phyloP scores from a whole-genome alignment of 257 asterid species.

The Coffea canephora region DNA sequence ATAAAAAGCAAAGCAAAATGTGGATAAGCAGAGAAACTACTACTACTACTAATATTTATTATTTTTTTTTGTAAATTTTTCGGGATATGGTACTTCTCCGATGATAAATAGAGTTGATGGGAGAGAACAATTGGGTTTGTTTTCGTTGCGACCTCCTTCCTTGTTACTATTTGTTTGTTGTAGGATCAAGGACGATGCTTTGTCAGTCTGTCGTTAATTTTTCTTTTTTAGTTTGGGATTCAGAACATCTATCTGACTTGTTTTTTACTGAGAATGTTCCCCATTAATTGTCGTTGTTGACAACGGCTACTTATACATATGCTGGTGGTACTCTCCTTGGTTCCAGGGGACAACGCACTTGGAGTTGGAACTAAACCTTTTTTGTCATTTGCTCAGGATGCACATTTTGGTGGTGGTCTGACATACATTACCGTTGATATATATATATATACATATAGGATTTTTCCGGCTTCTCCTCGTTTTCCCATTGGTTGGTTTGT shows the following conservation, averaged over 20 bases:
- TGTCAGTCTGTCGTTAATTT: too few species aligned
- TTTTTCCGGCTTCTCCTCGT: too few species aligned
- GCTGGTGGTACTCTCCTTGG: too few species aligned
- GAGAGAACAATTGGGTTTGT: too few species aligned
- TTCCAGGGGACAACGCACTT: too few species aligned
- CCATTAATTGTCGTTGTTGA: slow-evolving; percentile 6
- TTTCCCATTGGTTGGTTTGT: too few species aligned
- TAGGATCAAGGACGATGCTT: too few species aligned
- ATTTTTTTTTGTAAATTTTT: neutral
- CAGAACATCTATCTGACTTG: neutral
- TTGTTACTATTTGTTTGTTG: too few species aligned
- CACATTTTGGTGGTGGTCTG: neutral
- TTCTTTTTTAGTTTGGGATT: neutral
- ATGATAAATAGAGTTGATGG: neutral
- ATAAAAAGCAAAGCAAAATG: slow-evolving; percentile 6
- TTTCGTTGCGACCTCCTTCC: too few species aligned
- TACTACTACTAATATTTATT: too few species aligned
- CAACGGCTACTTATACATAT: slow-evolving; percentile 16
- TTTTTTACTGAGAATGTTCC: slow-evolving; percentile 12
- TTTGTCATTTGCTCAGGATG: neutral
- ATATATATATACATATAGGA: too few species aligned
- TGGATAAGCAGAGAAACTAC: slow-evolving; percentile 17
- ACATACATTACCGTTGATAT: neutral
- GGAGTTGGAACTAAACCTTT: neutral
- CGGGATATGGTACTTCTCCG: neutral